These are phyloP conservation scores for Pseudocercospora vitis DNA, from an alignment of 2,329 filamentous ascomycete species.

Conservation along the genomic window DNA sequence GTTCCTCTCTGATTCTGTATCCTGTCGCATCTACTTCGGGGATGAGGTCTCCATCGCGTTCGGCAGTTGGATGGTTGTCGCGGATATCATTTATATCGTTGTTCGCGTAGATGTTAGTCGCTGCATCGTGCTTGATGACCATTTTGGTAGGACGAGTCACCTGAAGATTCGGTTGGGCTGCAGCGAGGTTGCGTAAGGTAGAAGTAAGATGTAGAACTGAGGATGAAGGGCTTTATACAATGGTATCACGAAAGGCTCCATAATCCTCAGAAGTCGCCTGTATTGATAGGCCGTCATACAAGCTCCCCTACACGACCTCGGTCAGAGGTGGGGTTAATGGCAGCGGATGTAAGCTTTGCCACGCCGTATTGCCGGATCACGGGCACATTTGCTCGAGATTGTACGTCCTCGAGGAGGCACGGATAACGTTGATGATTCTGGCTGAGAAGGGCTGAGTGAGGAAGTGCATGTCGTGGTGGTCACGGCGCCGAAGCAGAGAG, in stretches of 20 bases:
- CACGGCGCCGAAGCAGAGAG: too few relatives aligned
- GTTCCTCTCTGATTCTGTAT: constrained; percentile 46
- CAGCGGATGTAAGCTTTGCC: background rate
- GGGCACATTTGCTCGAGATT: background rate
- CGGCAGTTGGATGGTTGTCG: constrained; percentile 29
- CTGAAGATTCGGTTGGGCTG: too few relatives aligned
- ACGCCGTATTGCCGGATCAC: background rate
- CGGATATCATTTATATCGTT: constrained; percentile 28
- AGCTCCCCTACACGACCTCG: background rate
- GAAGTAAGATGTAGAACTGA: too few relatives aligned
- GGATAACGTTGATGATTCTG: too few relatives aligned
- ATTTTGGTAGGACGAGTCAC: constrained; percentile 20
- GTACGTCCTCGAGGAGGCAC: too few relatives aligned
- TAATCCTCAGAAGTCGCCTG: background rate
- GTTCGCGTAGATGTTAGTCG: constrained; percentile 26
- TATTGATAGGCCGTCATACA: background rate
- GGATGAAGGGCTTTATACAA: background rate
- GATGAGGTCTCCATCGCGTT: constrained; percentile 36
- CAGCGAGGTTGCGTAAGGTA: too few relatives aligned
- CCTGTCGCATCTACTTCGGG: constrained; percentile 43
- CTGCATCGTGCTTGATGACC: constrained; percentile 30
- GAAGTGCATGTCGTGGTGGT: too few relatives aligned
- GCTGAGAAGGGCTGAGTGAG: too few relatives aligned
- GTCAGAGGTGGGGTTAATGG: background rate
- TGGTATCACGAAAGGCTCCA: background rate